These are phyloP conservation scores for Candida nitratophila DNA, from an alignment of 805 yeast species.

Conservation along the genomic window DNA sequence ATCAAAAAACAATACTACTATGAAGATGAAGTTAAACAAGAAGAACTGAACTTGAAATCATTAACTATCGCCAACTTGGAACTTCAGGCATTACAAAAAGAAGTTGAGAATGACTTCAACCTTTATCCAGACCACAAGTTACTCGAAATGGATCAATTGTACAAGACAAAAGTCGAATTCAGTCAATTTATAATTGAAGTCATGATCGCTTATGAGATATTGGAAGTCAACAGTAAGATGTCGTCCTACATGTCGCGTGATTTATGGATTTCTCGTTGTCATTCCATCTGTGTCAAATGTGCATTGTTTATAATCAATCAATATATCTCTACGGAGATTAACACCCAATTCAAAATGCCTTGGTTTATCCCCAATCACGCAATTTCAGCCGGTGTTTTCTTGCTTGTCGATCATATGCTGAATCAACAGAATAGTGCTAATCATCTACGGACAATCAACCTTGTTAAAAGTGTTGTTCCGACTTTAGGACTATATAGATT, in stretches of 20 bases:
- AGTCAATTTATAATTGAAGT: constrained; percentile 11
- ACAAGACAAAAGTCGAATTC: constrained; percentile 9
- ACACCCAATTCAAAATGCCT: constrained; percentile 14
- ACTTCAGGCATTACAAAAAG: constrained; percentile 16
- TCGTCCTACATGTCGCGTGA: constrained; percentile 17
- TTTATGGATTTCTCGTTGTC: constrained; percentile 17
- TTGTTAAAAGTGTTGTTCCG: constrained; percentile 12
- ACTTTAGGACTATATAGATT: constrained; percentile 17
- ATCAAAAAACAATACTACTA: constrained; percentile 22
- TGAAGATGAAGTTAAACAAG: constrained; percentile 12
- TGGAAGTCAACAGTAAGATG: constrained; percentile 24
- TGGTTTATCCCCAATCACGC: constrained; percentile 18
- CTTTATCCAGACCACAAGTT: constrained; percentile 12
- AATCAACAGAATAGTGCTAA: constrained; percentile 13
- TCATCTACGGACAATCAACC: constrained; percentile 8
- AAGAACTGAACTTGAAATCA: constrained; percentile 8
- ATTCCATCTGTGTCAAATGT: constrained; percentile 14
- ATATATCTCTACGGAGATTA: constrained; percentile 10
- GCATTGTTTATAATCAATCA: constrained; percentile 12
- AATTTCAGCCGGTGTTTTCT: constrained; percentile 20
- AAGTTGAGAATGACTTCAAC: constrained; percentile 9
- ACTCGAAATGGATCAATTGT: constrained; percentile 7
- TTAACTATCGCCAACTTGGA: constrained; percentile 20
- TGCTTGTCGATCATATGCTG: constrained; percentile 22
- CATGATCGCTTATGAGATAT: constrained; percentile 15